phyloP scores from a whole-genome alignment of 768 basidiomycete species.

The Rhodotorula taiwanensis region DNA sequence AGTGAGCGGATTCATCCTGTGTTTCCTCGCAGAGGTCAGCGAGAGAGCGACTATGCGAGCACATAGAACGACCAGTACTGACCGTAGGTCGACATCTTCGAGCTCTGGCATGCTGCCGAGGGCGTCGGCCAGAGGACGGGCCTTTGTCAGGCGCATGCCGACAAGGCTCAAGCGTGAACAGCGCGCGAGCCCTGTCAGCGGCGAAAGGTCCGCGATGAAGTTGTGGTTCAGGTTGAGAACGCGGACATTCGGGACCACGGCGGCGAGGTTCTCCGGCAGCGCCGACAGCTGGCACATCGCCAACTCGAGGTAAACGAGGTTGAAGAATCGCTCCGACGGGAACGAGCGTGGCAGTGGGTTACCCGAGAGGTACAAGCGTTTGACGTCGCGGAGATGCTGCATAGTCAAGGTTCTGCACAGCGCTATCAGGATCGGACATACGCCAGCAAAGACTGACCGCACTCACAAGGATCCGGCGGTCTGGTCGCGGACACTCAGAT shows the following conservation, averaged over 20 bases:
- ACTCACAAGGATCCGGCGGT: conserved; percentile 65
- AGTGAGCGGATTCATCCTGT: conserved; percentile 90
- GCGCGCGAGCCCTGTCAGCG: conserved; percentile 63
- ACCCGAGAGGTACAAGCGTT: conserved; percentile 80
- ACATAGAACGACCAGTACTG: background rate
- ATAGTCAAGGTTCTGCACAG: conserved; percentile 40
- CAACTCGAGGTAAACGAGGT: conserved; percentile 83
- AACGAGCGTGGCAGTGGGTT: conserved; percentile 45
- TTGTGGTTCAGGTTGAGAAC: conserved; percentile 96
- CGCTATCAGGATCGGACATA: background rate
- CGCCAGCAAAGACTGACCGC: conserved; percentile 15
- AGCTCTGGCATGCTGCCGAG: conserved; percentile 66
- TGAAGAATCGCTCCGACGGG: conserved; percentile 67
- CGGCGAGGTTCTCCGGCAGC: conserved; percentile 63
- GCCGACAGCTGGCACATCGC: conserved; percentile 73
- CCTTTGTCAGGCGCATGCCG: conserved; percentile 66
- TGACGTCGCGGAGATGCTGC: conserved; percentile 74
- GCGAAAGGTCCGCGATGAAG: conserved; percentile 60
- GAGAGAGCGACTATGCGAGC: too few relatives aligned
- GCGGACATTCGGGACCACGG: conserved; percentile 72
- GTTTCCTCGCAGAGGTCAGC: background rate
- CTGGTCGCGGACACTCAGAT: conserved; percentile 86
- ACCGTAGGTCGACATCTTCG: conserved; percentile 90
- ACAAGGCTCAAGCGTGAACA: conserved; percentile 79
- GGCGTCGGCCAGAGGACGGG: conserved; percentile 64